Conservation (phyloP, 352 stramenopile species). For the Thalassiosira tumida region DNA sequence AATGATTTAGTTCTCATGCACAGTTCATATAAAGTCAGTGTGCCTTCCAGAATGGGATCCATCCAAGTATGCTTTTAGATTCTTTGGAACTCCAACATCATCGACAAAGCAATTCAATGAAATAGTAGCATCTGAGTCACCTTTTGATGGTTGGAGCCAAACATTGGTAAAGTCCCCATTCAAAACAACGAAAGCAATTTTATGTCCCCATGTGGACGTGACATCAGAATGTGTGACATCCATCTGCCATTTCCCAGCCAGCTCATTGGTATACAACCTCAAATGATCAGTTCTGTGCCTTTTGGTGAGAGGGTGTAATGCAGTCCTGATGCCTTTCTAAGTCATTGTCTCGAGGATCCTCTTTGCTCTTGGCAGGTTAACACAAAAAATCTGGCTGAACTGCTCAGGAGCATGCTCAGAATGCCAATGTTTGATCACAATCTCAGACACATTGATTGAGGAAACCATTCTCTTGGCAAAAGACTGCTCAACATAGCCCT, state of each 20-base stretch:
- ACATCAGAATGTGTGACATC: constrained; percentile 23
- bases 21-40: neutral
- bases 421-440: too few species aligned
- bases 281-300: constrained; percentile 17
- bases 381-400: constrained; percentile 10
- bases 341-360: constrained; percentile 23
- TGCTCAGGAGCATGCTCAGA: constrained; percentile 11
- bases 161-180: constrained; percentile 42
- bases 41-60: neutral
- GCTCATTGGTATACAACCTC: neutral
- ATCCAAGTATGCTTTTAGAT: constrained; percentile 11
- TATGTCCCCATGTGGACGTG: constrained; percentile 30
- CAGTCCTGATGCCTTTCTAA: constrained; percentile 21
- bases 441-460: too few species aligned
- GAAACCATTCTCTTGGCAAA: too few species aligned
- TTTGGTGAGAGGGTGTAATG: constrained; percentile 8
- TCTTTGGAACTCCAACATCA: neutral
- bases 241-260: constrained; percentile 42
- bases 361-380: constrained; percentile 39
- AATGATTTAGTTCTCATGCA: neutral
- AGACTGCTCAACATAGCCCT: too few species aligned
- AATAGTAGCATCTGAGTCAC: neutral
- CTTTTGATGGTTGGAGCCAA: neutral
- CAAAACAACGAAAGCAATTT: constrained; percentile 20
- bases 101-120: neutral